A percentile compares a stretch with the other conserved stretches of the same genome.
phyloP scores from a whole-genome alignment of 2,329 filamentous ascomycete species.

The Eurotiales sp. region DNA sequence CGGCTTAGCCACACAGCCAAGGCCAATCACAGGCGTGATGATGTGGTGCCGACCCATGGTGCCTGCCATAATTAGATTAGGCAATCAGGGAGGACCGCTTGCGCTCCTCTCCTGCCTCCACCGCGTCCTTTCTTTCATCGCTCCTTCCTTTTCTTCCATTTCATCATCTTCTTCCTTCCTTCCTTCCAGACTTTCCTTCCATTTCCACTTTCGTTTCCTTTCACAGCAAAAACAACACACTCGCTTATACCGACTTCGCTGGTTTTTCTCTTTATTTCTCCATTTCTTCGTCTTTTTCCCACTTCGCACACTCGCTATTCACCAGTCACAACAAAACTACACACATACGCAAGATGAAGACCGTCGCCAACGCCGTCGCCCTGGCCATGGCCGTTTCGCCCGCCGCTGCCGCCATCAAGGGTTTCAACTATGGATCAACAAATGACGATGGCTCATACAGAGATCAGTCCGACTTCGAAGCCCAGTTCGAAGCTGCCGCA shows the following conservation, averaged over 20 bases:
- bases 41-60: background rate
- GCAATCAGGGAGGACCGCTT: background rate
- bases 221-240: too few species aligned
- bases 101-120: background rate
- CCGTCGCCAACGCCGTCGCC: slow-evolving; percentile 28
- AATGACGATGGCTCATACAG: slow-evolving; percentile 39
- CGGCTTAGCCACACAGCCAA: background rate
- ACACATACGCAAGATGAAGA: slow-evolving; percentile 26
- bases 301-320: slow-evolving; percentile 13
- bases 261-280: too few species aligned
- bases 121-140: background rate
- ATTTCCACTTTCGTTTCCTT: slow-evolving; percentile 12
- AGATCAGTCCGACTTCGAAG: slow-evolving; percentile 41
- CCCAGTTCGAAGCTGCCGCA: slow-evolving; percentile 45
- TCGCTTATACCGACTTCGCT: slow-evolving; percentile 11
- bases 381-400: slow-evolving; percentile 32
- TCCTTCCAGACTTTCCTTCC: slow-evolving; percentile 7
- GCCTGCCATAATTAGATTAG: background rate
- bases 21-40: background rate
- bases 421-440: slow-evolving; percentile 48
- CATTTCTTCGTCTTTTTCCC: slow-evolving; percentile 14
- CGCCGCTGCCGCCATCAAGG: slow-evolving; percentile 37
- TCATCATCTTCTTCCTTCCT: background rate
- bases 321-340: too few species aligned
- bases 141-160: background rate